A percentile compares a stretch with the other conserved stretches of the same genome.
Evolutionary conservation across 306 rosid genomes (phyloP).

Genomic region (Abrus precatorius): DNA sequence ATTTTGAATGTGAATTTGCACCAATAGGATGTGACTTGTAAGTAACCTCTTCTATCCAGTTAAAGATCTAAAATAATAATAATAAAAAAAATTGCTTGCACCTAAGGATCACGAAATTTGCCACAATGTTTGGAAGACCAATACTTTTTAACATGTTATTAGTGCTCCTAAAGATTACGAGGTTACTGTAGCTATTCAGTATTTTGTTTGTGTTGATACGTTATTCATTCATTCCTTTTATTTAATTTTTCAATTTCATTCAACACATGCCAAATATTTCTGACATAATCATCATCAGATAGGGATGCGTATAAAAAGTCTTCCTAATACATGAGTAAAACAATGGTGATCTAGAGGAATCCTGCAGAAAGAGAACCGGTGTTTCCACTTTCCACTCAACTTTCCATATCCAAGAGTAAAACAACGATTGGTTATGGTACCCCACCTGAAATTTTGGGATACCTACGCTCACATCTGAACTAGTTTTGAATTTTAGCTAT

Average conservation of each 20-base stretch:
- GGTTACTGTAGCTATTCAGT: neutral
- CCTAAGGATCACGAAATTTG: conserved; percentile 23
- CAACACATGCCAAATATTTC: conserved; percentile 35
- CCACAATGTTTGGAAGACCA: conserved; percentile 19
- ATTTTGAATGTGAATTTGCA: conserved; percentile 44
- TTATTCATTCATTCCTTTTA: neutral
- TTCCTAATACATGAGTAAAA: conserved; percentile 36
- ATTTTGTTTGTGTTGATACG: neutral
- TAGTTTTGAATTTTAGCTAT: conserved; percentile 38
- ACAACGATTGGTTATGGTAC: conserved; percentile 32
- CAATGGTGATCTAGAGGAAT: conserved; percentile 40
- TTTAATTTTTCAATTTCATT: conserved; percentile 16
- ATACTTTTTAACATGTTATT: conserved; percentile 6
- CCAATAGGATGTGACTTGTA: conserved; percentile 46
- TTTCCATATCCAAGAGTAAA: conserved; percentile 33
- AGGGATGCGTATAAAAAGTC: neutral
- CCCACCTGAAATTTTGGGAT: conserved; percentile 44
- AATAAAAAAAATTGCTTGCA: conserved; percentile 6
- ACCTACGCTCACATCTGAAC: conserved; percentile 11
- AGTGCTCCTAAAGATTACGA: neutral
- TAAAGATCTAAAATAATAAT: conserved; percentile 24
- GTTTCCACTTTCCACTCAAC: conserved; percentile 44
- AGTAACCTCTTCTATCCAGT: conserved; percentile 37
- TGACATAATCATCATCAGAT: neutral
- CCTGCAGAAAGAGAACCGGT: conserved; percentile 11